These are phyloP conservation scores for Aspergillus pseudoglaucus DNA, from an alignment of 2,329 filamentous ascomycete species.

Conservation along the genomic window DNA sequence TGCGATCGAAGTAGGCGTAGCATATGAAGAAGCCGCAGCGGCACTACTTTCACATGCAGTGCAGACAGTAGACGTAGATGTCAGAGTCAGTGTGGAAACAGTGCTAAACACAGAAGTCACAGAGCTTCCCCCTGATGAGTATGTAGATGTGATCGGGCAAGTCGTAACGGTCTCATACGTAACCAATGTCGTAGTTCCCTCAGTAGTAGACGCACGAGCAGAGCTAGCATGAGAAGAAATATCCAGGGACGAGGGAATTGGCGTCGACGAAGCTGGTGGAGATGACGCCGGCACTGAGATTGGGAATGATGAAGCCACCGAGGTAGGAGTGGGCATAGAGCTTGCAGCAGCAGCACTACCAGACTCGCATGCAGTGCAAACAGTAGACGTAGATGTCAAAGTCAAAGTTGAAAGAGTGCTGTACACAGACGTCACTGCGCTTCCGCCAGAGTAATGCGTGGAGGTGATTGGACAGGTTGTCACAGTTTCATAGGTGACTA, in stretches of 20 bases:
- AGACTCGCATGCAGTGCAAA: conserved; percentile 10
- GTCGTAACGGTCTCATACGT: neutral
- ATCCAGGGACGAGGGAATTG: no score
- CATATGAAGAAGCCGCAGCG: neutral
- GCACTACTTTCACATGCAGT: neutral
- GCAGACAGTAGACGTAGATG: neutral
- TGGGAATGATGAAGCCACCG: no score
- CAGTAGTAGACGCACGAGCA: no score
- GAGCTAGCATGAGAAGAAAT: no score
- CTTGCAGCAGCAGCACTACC: no score
- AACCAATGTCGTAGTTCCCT: neutral
- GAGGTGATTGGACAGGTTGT: conserved; percentile 29
- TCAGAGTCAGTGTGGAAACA: neutral
- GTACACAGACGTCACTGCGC: conserved; percentile 47
- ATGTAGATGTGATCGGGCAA: neutral
- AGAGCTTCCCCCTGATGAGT: neutral
- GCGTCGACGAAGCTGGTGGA: no score
- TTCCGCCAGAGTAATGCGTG: conserved; percentile 39
- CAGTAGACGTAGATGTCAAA: conserved; percentile 14
- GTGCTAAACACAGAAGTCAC: neutral
- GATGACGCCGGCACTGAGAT: no score
- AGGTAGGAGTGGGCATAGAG: no score
- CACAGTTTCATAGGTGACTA: conserved; percentile 20
- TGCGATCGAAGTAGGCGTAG: neutral
- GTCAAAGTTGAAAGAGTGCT: conserved; percentile 51